These are phyloP conservation scores for Neonectria sp. DNA, from an alignment of 2,329 filamentous ascomycete genomes.

Conservation along the genomic window DNA sequence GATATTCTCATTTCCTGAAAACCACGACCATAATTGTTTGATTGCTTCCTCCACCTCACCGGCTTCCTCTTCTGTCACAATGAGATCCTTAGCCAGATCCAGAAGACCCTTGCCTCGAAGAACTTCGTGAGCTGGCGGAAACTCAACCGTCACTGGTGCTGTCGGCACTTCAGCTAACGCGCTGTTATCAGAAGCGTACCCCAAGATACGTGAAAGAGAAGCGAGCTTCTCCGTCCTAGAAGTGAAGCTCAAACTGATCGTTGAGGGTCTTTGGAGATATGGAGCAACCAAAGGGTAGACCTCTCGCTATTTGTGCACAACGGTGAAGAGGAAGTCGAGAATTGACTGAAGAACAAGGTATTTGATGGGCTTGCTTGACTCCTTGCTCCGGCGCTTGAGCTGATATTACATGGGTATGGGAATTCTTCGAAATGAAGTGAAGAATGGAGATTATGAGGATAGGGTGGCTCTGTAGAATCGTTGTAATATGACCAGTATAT, in stretches of 20 bases:
- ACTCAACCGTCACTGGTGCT: too few species aligned
- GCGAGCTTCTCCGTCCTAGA: too few species aligned
- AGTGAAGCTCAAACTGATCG: neutral
- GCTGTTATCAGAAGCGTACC: neutral
- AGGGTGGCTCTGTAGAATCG: too few species aligned
- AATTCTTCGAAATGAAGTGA: too few species aligned
- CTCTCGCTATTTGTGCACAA: neutral
- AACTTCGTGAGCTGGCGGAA: neutral
- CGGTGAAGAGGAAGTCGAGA: neutral
- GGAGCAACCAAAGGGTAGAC: neutral
- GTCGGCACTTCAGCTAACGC: too few species aligned
- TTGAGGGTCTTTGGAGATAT: neutral
- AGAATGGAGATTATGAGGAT: too few species aligned
- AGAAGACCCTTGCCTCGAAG: neutral
- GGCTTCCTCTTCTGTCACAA: neutral
- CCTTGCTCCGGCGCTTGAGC: neutral
- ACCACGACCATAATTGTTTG: neutral
- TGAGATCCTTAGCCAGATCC: neutral
- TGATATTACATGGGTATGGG: neutral
- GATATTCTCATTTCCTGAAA: neutral
- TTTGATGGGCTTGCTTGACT: accelerated
- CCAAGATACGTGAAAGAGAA: neutral
- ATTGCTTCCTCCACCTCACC: neutral
- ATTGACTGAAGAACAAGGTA: neutral
- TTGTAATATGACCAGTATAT: too few species aligned